Evolutionary conservation across 2,329 filamentous ascomycete genomes (phyloP).

Genomic region (Pseudogymnoascus sp.): DNA sequence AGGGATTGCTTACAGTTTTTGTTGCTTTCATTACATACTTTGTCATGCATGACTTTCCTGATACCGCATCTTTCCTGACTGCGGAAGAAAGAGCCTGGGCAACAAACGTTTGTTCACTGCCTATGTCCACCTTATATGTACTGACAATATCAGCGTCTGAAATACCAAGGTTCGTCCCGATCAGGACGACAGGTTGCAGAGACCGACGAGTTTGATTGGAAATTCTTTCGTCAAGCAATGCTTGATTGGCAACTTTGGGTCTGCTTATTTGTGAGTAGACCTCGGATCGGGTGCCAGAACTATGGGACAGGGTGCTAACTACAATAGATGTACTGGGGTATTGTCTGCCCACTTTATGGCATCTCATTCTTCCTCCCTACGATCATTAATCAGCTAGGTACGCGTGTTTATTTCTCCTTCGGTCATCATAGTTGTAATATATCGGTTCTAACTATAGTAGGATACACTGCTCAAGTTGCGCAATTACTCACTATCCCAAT

Average conservation of each 20-base stretch:
- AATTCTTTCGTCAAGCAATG: slow-evolving; percentile 33
- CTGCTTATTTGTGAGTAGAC: slow-evolving; percentile 17
- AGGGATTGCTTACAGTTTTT: slow-evolving; percentile 36
- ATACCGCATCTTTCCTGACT: slow-evolving; percentile 35
- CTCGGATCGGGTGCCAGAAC: background rate
- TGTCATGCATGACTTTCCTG: slow-evolving; percentile 40
- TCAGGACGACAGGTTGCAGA: slow-evolving; percentile 18
- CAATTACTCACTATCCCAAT: slow-evolving; percentile 39
- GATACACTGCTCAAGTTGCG: slow-evolving; percentile 38
- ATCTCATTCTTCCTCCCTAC: slow-evolving; percentile 34
- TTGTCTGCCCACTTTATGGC: slow-evolving; percentile 39
- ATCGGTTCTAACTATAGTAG: slow-evolving; percentile 11
- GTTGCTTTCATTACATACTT: slow-evolving; percentile 32
- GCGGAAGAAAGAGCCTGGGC: slow-evolving; percentile 28
- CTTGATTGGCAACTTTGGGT: slow-evolving; percentile 38
- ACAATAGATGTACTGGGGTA: slow-evolving; percentile 49
- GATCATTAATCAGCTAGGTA: slow-evolving; percentile 45
- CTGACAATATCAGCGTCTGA: slow-evolving; percentile 17
- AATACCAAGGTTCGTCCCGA: slow-evolving; percentile 17
- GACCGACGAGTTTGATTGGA: slow-evolving; percentile 26
- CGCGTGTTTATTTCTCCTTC: too few species aligned
- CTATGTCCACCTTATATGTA: background rate
- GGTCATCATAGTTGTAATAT: too few species aligned
- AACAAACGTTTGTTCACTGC: background rate
- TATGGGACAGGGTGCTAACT: background rate